Base-by-base conservation (phyloP, 169 alveolate genomes). In the Theileria annulata region DNA sequence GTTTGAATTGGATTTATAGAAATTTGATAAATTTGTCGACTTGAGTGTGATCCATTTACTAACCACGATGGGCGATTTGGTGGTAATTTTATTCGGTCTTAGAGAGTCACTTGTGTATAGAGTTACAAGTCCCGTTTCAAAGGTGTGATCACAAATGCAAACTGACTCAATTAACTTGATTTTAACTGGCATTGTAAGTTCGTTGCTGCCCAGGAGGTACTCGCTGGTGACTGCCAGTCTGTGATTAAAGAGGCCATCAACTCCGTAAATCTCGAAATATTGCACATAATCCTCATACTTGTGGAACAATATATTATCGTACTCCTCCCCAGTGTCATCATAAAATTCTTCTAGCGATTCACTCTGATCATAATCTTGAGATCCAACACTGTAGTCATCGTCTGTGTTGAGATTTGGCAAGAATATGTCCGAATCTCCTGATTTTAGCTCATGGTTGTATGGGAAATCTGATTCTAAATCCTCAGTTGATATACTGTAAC, bases 31-130 rank as follows among this genome's bases (percentile, higher is more conserved):
- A 72, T 73, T 80, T 35, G 78, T 62, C 15, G 89, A 82, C 10
- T 56, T 54, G 56, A 56, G 48, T 3, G 89, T 82, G 15, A 82
- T 82, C 89, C 89, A 82, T 27, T 72, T 66, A 69, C 89, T 82
- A 58, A 76, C 67, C 35, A 35, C 74, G 79, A 82, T 64, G 37
- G 70, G 58, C 35, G 54, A 27, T 28, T 59, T 21, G 1, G 79
- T 63, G 28, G 70, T 17, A 9, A 82, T 79, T 80, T 75, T 82
- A 51, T 66, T 82, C 10, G 89, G 89, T 19, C 89, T 78, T 59
- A 82, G 30, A 15, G 79, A 75, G 42, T 82, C 89, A 9, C 79
- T 47, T 33, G 89, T 63, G 73, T 82, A 82, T 9, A 82, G 62
- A 5, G 89, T 82, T 33, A 82, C 67, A 21, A 82, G 48, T 0